Evolutionary conservation across 1,139 yeast species (phyloP).

Genomic region (Blastobotrys ciferrii): DNA sequence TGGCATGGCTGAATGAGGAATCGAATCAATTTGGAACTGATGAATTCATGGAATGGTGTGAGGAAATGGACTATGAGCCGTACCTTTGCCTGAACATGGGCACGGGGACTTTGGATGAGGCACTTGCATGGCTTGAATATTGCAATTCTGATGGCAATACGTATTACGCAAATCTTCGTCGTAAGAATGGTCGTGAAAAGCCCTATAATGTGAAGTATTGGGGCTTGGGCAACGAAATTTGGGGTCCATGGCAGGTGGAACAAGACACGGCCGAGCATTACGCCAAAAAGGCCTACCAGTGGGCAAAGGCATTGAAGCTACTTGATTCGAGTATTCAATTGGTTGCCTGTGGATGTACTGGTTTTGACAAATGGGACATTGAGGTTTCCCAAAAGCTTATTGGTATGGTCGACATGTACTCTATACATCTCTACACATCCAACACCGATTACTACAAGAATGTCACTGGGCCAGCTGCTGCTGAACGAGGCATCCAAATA

Average conservation of each 20-base stretch:
- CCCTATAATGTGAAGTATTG: constrained; percentile 41
- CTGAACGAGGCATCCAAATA: constrained; percentile 37
- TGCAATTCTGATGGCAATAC: constrained; percentile 38
- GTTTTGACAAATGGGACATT: constrained; percentile 36
- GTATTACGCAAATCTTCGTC: constrained; percentile 34
- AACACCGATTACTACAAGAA: constrained; percentile 33
- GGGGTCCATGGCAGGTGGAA: constrained; percentile 42
- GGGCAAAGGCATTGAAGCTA: constrained; percentile 39
- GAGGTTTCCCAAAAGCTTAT: constrained; percentile 32
- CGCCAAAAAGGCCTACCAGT: constrained; percentile 34
- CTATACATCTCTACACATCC: constrained; percentile 38
- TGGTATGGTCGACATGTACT: constrained; percentile 35
- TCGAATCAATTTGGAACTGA: constrained; percentile 38
- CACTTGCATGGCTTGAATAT: constrained; percentile 39
- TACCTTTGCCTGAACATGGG: constrained; percentile 40
- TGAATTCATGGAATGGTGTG: constrained; percentile 40
- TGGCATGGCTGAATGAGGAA: constrained; percentile 39
- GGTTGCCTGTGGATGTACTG: constrained; percentile 37
- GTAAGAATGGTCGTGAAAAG: constrained; percentile 37
- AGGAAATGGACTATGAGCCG: constrained; percentile 34
- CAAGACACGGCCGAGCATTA: constrained; percentile 37
- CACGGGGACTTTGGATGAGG: constrained; percentile 40
- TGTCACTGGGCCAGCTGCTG: constrained; percentile 37
- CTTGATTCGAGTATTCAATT: constrained; percentile 35
- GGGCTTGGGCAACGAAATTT: constrained; percentile 41